Evolutionary conservation across 768 basidiomycete genomes (phyloP), one percentile per base, ranked within the genome.

Genomic region (Leccinum pellstonianum): DNA sequence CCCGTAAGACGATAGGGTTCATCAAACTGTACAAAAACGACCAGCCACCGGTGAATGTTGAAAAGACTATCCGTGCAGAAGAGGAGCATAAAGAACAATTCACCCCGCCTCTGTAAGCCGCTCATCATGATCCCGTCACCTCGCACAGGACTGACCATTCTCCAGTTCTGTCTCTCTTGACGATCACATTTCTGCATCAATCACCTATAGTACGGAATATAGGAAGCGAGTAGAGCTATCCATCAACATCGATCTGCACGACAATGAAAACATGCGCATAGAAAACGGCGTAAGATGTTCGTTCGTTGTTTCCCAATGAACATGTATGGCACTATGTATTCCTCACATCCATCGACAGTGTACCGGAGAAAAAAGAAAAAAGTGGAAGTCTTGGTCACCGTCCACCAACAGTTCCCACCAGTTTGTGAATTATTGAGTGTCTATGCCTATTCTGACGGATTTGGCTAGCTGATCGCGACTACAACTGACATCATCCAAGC

Each of bases 341-440:
- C 2, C 54, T 62, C 12, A 49, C 37, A 11, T 48, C 4, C 21
- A 3, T 31, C 27, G 5, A 56, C 27, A 66, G 64, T 27, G 2
- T 65, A 66, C 21, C 64, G 55, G 31, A 59, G 52, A 35, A 59
- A 37, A 17, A 6, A 1, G 5, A 63, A 54, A 33, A 54, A 66
- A 0, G 5, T 66, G 3, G 64, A 65, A 33, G 49, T 65, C 1
- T 6, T 66, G 25, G 52, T 59, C 19, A 35, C 37, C 9, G 55
- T 54, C n/a, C 21, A 25, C 17, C 49, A 48, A 12, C 35, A 48
- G 21, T 14, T 4, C 43, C 43, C 43, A 43, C 43, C 54, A 21
- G 60, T 66, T 33, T 38, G 59, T 48, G 5, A 25, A 31, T 14
- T 15, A 23, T 19, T 5, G 29, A 10, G 10, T 23, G 8, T 29